phyloP scores from a whole-genome alignment of 768 basidiomycete genomes.

The Mycena amicta region DNA sequence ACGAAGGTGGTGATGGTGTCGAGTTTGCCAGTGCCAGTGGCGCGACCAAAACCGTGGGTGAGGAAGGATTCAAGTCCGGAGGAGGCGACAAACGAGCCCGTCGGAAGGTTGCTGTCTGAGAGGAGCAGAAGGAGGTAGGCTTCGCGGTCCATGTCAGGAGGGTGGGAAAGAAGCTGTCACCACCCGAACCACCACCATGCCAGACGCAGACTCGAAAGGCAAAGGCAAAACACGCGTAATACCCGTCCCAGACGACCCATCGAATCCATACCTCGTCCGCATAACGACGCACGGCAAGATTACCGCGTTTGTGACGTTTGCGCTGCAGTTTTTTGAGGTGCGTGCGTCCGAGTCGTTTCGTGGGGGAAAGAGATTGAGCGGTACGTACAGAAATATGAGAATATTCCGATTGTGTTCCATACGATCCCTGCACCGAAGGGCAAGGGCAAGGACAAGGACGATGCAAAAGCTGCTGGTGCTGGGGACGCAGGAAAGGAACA shows the following conservation, averaged over 20 bases:
- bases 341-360: conserved; percentile 20
- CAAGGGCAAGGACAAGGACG: too few relatives aligned
- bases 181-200: conserved; percentile 8
- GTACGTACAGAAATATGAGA: conserved; percentile 45
- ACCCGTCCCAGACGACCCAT: not conserved
- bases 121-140: conserved; percentile 77
- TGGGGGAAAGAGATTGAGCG: too few relatives aligned
- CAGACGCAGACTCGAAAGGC: conserved; percentile 16
- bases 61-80: conserved; percentile 89
- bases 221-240: conserved; percentile 19
- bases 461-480: too few relatives aligned
- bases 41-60: conserved; percentile 80
- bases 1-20: conserved; percentile 61
- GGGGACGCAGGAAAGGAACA: too few relatives aligned
- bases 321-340: conserved; percentile 58
- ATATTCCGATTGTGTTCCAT: conserved; percentile 56
- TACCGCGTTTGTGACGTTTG: conserved; percentile 51
- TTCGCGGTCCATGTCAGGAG: too few relatives aligned
- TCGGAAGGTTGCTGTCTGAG: conserved; percentile 92
- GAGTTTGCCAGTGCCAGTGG: conserved; percentile 24
- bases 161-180: too few relatives aligned
- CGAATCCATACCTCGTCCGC: conserved; percentile 40
- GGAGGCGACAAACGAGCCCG: conserved; percentile 95
- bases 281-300: conserved; percentile 63
- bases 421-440: conserved; percentile 55